A percentile compares a stretch with the other conserved stretches of the same genome.
Conservation (phyloP, 169 alveolate genomes). For the Plasmodium gonderi region DNA sequence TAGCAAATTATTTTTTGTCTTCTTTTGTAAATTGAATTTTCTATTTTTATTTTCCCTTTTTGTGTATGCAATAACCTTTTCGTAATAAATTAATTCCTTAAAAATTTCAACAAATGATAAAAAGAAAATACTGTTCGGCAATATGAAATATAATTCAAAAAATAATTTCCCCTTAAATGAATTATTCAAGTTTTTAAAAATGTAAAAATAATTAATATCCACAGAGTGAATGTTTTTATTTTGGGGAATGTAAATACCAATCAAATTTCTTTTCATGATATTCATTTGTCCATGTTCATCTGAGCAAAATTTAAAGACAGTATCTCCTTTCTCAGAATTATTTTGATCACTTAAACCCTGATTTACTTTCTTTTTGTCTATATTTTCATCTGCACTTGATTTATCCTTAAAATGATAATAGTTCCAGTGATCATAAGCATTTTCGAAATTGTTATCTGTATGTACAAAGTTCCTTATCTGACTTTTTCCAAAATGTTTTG, state of each 20-base stretch:
- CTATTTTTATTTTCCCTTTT: not conserved
- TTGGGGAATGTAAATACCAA: conserved; percentile 59
- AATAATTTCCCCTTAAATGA: conserved; percentile 45
- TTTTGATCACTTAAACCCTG: not conserved
- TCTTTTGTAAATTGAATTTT: not conserved
- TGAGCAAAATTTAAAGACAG: conserved; percentile 56
- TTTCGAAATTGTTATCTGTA: conserved; percentile 27
- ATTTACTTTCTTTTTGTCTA: not conserved
- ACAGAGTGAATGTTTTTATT: conserved; percentile 46
- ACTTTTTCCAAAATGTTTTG: conserved; percentile 22
- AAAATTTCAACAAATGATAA: conserved; percentile 34
- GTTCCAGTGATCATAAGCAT: conserved; percentile 22
- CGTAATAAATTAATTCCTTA: conserved; percentile 50
- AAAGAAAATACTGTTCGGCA: conserved; percentile 45
- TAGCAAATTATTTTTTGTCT: conserved; percentile 32
- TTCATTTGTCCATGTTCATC: conserved; percentile 37
- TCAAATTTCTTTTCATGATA: conserved; percentile 44
- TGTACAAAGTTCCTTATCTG: conserved; percentile 4
- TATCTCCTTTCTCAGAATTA: not conserved
- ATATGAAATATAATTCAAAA: conserved; percentile 39
- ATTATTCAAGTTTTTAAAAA: conserved; percentile 57
- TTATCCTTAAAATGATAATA: conserved; percentile 1
- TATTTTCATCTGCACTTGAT: not conserved
- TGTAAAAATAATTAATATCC: conserved; percentile 42
- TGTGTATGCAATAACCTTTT: conserved; percentile 14